Evolutionary conservation across 768 basidiomycete genomes (phyloP).

Genomic region (Suillus fuscotomentosus): DNA sequence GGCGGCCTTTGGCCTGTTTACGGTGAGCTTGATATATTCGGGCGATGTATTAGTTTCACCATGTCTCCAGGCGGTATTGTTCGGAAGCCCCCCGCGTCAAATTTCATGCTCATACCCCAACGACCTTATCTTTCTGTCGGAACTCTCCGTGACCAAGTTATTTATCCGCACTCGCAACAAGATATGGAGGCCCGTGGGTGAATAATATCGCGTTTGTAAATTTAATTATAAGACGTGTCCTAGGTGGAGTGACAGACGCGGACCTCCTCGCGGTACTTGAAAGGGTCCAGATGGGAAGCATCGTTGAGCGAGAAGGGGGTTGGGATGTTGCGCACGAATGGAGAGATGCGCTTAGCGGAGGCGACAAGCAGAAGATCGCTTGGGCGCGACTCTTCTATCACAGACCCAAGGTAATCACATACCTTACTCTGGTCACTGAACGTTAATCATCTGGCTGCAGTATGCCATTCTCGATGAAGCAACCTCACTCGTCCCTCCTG

Average conservation of each 20-base stretch:
- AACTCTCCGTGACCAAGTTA: conserved; percentile 93
- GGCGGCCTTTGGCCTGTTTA: conserved; percentile 94
- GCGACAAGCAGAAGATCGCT: conserved; percentile 96
- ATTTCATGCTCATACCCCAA: conserved; percentile 96
- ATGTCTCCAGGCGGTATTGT: conserved; percentile 61
- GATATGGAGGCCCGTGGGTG: conserved; percentile 77
- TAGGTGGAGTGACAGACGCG: conserved; percentile 71
- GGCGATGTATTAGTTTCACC: not conserved
- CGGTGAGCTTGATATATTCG: conserved; percentile 19
- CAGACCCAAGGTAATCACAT: conserved; percentile 68
- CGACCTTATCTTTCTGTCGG: conserved; percentile 93
- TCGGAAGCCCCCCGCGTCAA: conserved; percentile 80
- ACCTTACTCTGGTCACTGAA: not conserved
- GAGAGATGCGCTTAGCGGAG: conserved; percentile 91
- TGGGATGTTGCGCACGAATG: conserved; percentile 91
- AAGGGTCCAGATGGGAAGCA: conserved; percentile 78
- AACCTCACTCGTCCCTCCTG: conserved; percentile 89
- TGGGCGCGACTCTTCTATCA: conserved; percentile 98
- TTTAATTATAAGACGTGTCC: conserved; percentile 8
- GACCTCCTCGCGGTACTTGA: conserved; percentile 71
- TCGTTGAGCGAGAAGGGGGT: conserved; percentile 95
- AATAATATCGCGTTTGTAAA: not conserved
- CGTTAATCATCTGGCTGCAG: conserved; percentile 37
- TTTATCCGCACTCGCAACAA: conserved; percentile 83
- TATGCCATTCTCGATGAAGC: conserved; percentile 98